Evolutionary conservation across 208 protist species (phyloP).

Genomic region (Kentomonas sorsogonicus): DNA sequence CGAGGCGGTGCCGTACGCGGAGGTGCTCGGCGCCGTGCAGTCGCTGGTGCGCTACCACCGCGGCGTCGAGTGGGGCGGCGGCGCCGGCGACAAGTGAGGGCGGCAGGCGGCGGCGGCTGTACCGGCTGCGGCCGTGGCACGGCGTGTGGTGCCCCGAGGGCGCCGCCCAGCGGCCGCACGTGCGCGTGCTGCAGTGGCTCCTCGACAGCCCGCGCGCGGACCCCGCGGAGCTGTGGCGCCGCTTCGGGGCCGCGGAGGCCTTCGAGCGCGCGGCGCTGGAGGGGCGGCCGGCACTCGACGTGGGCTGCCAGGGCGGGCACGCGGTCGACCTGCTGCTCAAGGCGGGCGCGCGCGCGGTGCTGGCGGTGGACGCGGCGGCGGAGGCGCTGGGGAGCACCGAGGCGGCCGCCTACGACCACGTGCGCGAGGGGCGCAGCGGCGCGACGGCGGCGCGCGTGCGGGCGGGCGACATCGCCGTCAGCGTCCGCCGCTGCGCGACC

Average conservation of each 20-base stretch:
- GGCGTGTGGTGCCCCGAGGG: conserved; percentile 56
- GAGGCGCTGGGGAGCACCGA: conserved; percentile 48
- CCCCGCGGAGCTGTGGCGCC: conserved; percentile 20
- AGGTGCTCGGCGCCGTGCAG: conserved; percentile 41
- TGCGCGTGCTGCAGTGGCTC: conserved; percentile 80
- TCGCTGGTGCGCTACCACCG: conserved; percentile 72
- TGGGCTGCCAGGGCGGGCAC: conserved; percentile 72
- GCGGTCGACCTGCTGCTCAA: conserved; percentile 57
- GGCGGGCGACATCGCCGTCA: too few species aligned
- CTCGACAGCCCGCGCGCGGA: conserved; percentile 1
- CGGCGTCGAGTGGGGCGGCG: conserved; percentile 75
- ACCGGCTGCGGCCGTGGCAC: conserved; percentile 68
- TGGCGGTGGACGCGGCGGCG: conserved; percentile 39
- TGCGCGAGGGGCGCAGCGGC: conserved; percentile 29
- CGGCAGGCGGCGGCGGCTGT: conserved; percentile 21
- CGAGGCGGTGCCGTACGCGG: conserved; percentile 42
- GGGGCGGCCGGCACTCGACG: conserved; percentile 34
- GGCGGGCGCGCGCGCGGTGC: conserved; percentile 40
- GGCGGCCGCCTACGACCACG: conserved; percentile 53
- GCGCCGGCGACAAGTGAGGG: background rate
- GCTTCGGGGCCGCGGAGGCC: conserved; percentile 32
- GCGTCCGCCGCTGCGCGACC: too few species aligned
- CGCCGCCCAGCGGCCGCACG: conserved; percentile 66
- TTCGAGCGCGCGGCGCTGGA: conserved; percentile 19
- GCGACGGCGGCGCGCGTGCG: conserved; percentile 11